These are phyloP conservation scores for Aleurites moluccanus DNA, from an alignment of 441 rosid species.

Conservation along the genomic window DNA sequence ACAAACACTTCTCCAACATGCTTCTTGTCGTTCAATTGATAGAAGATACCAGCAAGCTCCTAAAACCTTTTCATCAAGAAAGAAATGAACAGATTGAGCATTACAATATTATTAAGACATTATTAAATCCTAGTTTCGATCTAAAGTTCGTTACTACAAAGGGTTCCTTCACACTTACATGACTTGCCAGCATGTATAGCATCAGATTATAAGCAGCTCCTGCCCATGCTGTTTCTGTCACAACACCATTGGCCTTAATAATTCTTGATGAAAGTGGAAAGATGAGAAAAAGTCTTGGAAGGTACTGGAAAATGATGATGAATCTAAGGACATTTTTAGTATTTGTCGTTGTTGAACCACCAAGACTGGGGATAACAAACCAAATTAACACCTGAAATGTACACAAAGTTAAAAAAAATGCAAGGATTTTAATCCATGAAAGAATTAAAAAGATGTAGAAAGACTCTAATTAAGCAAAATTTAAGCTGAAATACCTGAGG, in stretches of 20 bases:
- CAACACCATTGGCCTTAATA: slow-evolving; percentile 71
- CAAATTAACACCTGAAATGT: slow-evolving; percentile 68
- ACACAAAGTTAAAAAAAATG: neutral
- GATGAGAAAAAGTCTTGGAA: slow-evolving; percentile 62
- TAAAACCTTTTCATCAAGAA: slow-evolving; percentile 51
- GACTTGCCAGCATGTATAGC: slow-evolving; percentile 90
- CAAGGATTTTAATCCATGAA: neutral
- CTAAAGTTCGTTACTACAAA: neutral
- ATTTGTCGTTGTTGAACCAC: slow-evolving; percentile 67
- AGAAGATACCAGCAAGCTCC: slow-evolving; percentile 97
- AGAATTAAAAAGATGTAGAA: neutral
- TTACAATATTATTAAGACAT: neutral
- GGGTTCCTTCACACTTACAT: slow-evolving; percentile 48
- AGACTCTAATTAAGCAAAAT: neutral
- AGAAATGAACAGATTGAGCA: neutral
- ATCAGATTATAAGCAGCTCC: slow-evolving; percentile 91
- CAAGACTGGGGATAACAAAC: slow-evolving; percentile 66
- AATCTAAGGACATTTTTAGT: slow-evolving; percentile 77
- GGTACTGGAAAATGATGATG: slow-evolving; percentile 77
- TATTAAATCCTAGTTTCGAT: neutral
- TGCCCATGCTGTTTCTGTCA: slow-evolving; percentile 85
- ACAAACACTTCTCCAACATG: slow-evolving; percentile 77
- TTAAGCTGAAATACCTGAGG: slow-evolving; percentile 58
- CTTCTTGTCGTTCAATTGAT: slow-evolving; percentile 77
- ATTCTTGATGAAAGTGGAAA: slow-evolving; percentile 79